Percentiles rank a stretch among this genome's conserved stretches.
Conservation (phyloP, 148 eudicot genomes). For the Suaeda aralocaspica region DNA sequence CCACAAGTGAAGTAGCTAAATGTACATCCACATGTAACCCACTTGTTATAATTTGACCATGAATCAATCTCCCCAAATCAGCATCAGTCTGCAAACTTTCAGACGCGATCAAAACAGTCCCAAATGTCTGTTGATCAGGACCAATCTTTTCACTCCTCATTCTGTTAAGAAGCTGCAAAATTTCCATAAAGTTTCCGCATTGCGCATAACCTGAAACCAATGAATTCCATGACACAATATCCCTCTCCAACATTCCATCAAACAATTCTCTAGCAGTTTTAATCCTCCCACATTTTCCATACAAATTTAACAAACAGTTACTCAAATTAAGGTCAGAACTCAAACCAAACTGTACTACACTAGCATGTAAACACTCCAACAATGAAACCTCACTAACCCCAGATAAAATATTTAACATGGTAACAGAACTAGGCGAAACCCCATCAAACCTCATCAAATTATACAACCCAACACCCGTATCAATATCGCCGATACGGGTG, state of each 20-base stretch:
- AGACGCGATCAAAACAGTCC: constrained; percentile 41
- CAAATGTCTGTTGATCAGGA: constrained; percentile 73
- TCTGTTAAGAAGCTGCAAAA: constrained; percentile 32
- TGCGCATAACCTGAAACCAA: constrained; percentile 55
- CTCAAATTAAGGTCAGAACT: constrained; percentile 37
- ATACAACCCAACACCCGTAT: constrained; percentile 40
- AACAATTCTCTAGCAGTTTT: constrained; percentile 53
- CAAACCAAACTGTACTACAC: constrained; percentile 44
- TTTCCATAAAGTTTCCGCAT: constrained; percentile 39
- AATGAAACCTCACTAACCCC: constrained; percentile 44
- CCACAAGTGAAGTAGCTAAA: constrained; percentile 59
- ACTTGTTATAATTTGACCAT: constrained; percentile 48
- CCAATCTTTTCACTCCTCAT: constrained; percentile 53
- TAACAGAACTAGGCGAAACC: constrained; percentile 47
- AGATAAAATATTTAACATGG: constrained; percentile 49
- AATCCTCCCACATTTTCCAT: constrained; percentile 62
- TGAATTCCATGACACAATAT: constrained; percentile 87
- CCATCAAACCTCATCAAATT: constrained; percentile 59
- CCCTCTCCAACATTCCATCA: constrained; percentile 52
- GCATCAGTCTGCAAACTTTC: constrained; percentile 34
- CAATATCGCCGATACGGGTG: constrained; percentile 35
- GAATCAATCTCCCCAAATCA: constrained; percentile 50
- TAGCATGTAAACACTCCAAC: constrained; percentile 53
- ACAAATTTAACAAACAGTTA: constrained; percentile 59
- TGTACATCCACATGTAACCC: constrained; percentile 51